Evolutionary conservation across 2,329 filamentous ascomycete genomes (phyloP).

Genomic region (Ophiognomonia clavigignenti-juglandacearum): DNA sequence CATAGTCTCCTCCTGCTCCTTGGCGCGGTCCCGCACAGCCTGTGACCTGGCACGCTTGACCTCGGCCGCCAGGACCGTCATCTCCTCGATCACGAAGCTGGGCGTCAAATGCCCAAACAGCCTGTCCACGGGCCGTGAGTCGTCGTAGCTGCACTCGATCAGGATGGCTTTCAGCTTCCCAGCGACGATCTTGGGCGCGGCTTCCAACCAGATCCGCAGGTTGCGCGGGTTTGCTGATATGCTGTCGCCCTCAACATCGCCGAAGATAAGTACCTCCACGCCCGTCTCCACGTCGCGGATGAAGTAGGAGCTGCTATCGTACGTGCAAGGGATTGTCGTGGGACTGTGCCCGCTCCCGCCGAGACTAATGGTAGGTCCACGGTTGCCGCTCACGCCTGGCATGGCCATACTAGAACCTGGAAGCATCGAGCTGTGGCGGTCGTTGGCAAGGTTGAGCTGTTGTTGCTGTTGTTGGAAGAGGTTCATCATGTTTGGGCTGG

Average conservation of each 20-base stretch:
- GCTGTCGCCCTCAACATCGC: constrained; percentile 90
- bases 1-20: constrained; percentile 5
- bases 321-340: constrained; percentile 59
- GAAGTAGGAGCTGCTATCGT: constrained; percentile 91
- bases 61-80: constrained; percentile 65
- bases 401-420: constrained; percentile 6
- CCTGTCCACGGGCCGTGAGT: constrained; percentile 69
- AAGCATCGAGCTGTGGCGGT: constrained; percentile 15
- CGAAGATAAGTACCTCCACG: constrained; percentile 85
- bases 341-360: constrained; percentile 19
- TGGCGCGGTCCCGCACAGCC: constrained; percentile 18
- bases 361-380: constrained; percentile 2
- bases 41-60: constrained; percentile 52
- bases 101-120: constrained; percentile 90
- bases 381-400: not conserved
- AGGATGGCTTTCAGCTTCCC: constrained; percentile 77
- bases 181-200: constrained; percentile 74
- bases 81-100: constrained; percentile 73
- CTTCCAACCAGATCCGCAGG: constrained; percentile 77
- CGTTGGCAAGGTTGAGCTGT: constrained; percentile 16
- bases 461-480: constrained; percentile 22
- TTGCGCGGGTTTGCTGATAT: constrained; percentile 80
- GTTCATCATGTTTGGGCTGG: constrained; percentile 17
- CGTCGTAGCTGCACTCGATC: constrained; percentile 92
- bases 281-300: constrained; percentile 69